Evolutionary conservation across 2,329 filamentous ascomycete genomes (phyloP), one percentile per base, ranked within the genome.

Genomic region (Exophiala bonariae): DNA sequence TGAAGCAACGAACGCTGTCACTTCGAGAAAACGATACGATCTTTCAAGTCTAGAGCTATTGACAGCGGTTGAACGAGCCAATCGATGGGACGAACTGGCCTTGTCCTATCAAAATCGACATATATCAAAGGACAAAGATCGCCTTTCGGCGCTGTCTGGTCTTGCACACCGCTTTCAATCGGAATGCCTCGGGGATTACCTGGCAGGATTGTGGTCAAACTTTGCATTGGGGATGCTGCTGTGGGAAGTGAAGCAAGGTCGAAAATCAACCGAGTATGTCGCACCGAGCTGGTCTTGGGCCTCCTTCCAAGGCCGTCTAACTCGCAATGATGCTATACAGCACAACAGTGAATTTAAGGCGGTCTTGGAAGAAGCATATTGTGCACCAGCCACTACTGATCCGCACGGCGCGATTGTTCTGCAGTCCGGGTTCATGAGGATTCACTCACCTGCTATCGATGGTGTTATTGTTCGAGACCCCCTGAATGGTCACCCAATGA

Each of bases 281-380:
- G 49, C 41, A 7, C 49, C 49, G 4, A 32, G 19, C 8, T 52
- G 49, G 49, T 45, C 40, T 8, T 52, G 49, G 49, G 46, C 49
- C 13, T 47, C 44, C 16, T 16, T 39, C 6, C 43, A 46, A 18
- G 43, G 43, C 18, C 43, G 33, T 23, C 28, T 46, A 23, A 40
- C 13, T 10, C 43, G 34, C 9, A 32, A 46, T 18, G 43, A 46
- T 22, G 13, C 34, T 6, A 46, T 46, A 17, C 20, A 46, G 28
- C 34, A 20, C 34, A 46, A 39, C 35, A 28, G 22, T 11, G 10
- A 5, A 3, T 46, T 46, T 17, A 5, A 39, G 18, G 43, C 43
- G n/a, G 19, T 20, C 10, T 22, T 46, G 11, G 14, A 22, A 18
- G 43, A 46, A n/a, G n/a, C n/a, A 9, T 22, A 35, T 16, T 39